Percentiles rank a stretch among this genome's conserved stretches.
phyloP scores from a whole-genome alignment of 306 rosid species.

The Hippophae tibetana region DNA sequence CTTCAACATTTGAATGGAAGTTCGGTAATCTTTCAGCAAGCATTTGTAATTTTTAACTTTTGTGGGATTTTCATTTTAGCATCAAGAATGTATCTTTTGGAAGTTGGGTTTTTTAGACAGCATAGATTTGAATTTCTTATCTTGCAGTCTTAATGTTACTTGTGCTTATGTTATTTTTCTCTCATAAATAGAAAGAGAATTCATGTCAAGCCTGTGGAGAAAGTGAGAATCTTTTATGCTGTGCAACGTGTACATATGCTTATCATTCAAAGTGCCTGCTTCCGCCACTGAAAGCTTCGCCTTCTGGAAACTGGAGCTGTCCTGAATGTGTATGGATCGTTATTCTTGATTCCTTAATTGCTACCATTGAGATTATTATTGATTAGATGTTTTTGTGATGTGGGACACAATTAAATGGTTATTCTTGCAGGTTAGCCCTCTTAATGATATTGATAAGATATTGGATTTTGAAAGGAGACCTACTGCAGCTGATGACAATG shows the following conservation, averaged over 20 bases:
- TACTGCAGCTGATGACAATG: conserved; percentile 63
- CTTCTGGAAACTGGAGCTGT: conserved; percentile 74
- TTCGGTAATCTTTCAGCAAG: no score
- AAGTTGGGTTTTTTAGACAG: no score
- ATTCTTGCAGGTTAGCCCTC: conserved; percentile 83
- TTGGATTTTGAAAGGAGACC: conserved; percentile 96
- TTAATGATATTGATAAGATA: conserved; percentile 78
- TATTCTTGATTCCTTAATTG: conserved; percentile 8
- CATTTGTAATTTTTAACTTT: no score
- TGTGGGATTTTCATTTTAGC: no score
- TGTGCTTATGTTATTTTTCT: conserved; percentile 8
- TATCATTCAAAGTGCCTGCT: conserved; percentile 84
- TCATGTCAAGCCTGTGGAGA: conserved; percentile 93
- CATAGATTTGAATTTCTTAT: not conserved
- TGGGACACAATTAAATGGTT: conserved; percentile 15
- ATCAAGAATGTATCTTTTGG: no score
- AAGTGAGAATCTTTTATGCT: conserved; percentile 59
- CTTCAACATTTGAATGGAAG: no score
- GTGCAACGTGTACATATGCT: conserved; percentile 79
- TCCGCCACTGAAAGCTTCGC: conserved; percentile 62
- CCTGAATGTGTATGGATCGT: conserved; percentile 85
- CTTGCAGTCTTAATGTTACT: not conserved
- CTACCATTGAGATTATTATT: conserved; percentile 10
- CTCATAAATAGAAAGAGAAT: conserved; percentile 60
- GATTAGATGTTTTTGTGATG: conserved; percentile 11